Evolutionary conservation across 2,329 filamentous ascomycete species (phyloP), one percentile per base, ranked within the genome.

Genomic region (Apiospora marii): DNA sequence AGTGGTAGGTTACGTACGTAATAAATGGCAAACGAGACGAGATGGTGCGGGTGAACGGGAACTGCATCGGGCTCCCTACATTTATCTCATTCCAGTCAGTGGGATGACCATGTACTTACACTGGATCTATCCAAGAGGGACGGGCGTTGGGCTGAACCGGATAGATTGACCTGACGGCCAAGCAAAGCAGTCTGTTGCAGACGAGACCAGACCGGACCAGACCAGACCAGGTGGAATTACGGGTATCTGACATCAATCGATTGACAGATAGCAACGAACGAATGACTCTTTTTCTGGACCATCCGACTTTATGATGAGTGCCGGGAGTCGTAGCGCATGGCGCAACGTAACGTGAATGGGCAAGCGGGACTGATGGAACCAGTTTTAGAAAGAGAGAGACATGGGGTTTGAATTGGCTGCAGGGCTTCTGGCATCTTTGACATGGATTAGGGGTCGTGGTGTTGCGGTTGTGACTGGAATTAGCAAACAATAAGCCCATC

Each of bases 231-330:
- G 51, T n/a, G 12, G 27, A 61, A 61, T 61, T 61, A 61, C 53
- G 53, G 53, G 53, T 61, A 61, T 61, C 53, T 61, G 53, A 61
- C 53, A 61, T 61, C 53, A 61, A 61, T 61, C 8, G 53, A 61
- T 37, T 61, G 53, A 6, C 53, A 34, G 53, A 61, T 61, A 61
- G 53, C 30, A 61, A 61, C 53, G 53, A 61, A 61, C 53, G 53
- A 37, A 61, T 61, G 53, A 61, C 53, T 61, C 53, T 61, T 61
- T 61, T 61, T 61, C 30, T 61, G 53, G 53, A 61, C 53, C 53
- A 61, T 37, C 30, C 53, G 53, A 37, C 51, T 30, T 53, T 53
- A 30, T 53, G 51, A 53, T 53, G 51, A 53, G 51, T 30, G 51
- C 4, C 51, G 51, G 24, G 51, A 53, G 51, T 53, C 12, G 51